Percentiles rank a stretch among this genome's conserved stretches.
phyloP scores from a whole-genome alignment of 805 yeast genomes.

The Metschnikowia noctiluminum region DNA sequence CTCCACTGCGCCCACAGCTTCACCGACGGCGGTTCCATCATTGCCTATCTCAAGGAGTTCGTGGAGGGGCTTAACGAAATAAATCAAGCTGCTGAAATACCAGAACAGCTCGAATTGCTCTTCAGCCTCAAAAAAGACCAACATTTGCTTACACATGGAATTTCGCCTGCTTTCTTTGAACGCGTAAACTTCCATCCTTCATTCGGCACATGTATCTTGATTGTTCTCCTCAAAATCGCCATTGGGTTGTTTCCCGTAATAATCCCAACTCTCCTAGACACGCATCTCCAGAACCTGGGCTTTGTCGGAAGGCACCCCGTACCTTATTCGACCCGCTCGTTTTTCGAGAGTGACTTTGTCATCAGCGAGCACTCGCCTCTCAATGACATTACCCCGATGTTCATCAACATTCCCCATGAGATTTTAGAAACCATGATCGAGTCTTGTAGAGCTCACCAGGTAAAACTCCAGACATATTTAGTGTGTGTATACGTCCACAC shows the following conservation, averaged over 20 bases:
- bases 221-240: conserved; percentile 1
- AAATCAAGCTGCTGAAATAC: background rate
- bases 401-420: conserved; percentile 4
- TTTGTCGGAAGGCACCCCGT: conserved; percentile 6
- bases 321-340: conserved; percentile 5
- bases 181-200: conserved; percentile 3
- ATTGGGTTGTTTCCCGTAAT: conserved; percentile 4
- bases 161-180: conserved; percentile 7
- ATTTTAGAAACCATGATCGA: background rate
- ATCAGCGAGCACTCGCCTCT: conserved; percentile 7
- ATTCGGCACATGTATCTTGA: background rate
- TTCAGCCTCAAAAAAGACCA: conserved; percentile 7
- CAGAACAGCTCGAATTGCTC: background rate
- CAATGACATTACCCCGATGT: conserved; percentile 1
- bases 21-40: conserved; percentile 12
- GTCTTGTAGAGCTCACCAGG: conserved; percentile 5
- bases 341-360: conserved; percentile 7
- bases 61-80: conserved; percentile 8
- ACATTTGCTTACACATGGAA: conserved; percentile 8
- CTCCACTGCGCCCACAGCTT: conserved; percentile 7
- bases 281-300: conserved; percentile 9
- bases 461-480: conserved; percentile 6
- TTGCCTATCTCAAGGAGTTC: conserved; percentile 9
- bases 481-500: conserved; percentile 8
- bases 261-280: conserved; percentile 8